Conservation (phyloP, 768 basidiomycete genomes). For the Pleurotus pulmonarius region DNA sequence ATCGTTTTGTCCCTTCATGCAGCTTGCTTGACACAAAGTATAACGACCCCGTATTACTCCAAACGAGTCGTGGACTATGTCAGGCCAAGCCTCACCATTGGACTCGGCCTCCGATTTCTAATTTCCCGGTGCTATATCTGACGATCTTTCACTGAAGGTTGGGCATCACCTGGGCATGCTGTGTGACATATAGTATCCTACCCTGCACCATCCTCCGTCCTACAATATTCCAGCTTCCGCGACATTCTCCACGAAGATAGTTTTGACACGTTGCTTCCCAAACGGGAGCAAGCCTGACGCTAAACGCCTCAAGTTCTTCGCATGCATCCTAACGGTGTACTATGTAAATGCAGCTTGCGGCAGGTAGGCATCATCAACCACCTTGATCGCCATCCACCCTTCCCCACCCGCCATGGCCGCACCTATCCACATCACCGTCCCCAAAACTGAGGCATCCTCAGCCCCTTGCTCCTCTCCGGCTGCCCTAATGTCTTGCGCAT, state of each 20-base stretch:
- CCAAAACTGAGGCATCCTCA: background rate
- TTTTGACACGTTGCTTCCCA: slow-evolving; percentile 5
- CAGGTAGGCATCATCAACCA: background rate
- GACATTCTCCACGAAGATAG: background rate
- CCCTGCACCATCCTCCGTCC: slow-evolving; percentile 3
- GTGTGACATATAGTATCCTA: slow-evolving; percentile 2
- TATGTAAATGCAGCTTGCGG: slow-evolving; percentile 5
- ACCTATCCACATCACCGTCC: background rate
- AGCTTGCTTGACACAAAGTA: too few relatives aligned
- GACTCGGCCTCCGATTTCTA: too few relatives aligned
- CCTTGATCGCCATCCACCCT: slow-evolving; percentile 3
- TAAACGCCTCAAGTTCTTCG: slow-evolving; percentile 9
- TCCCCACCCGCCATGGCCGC: slow-evolving; percentile 4
- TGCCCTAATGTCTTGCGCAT: slow-evolving; percentile 5
- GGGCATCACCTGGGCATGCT: background rate
- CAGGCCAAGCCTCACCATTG: background rate
- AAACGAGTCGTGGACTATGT: background rate
- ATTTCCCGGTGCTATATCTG: too few relatives aligned
- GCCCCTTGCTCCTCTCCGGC: background rate
- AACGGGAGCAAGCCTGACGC: slow-evolving; percentile 7
- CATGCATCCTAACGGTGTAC: slow-evolving; percentile 3
- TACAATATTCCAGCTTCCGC: slow-evolving; percentile 2
- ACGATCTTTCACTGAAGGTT: background rate
- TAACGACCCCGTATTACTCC: background rate
- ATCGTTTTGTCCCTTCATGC: too few relatives aligned